Evolutionary conservation across 257 asterid species (phyloP).

Genomic region (Penstemon newberryi): DNA sequence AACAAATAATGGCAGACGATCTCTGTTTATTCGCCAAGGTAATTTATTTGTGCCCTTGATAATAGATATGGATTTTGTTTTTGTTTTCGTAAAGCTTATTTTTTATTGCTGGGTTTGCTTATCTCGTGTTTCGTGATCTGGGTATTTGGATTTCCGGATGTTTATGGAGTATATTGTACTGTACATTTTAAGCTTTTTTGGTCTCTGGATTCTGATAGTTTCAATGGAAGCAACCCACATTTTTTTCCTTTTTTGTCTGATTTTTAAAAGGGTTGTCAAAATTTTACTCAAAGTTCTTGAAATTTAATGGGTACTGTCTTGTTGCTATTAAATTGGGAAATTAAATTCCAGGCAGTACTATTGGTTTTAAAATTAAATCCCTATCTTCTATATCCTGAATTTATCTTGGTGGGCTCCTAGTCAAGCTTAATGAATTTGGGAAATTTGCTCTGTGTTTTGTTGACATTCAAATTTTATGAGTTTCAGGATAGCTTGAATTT

Average conservation of each 20-base stretch:
- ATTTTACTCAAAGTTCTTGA: conserved; percentile 22
- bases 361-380: conserved; percentile 4
- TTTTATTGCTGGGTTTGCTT: conserved; percentile 12
- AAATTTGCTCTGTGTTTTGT: conserved; percentile 10
- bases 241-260: not conserved
- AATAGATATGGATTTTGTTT: not conserved
- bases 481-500: conserved; percentile 64
- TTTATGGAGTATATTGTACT: conserved; percentile 4
- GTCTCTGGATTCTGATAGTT: no score
- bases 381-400: not conserved
- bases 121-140: conserved; percentile 37
- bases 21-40: conserved; percentile 67
- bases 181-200: conserved; percentile 13
- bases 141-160: conserved; percentile 17
- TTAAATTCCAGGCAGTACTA: conserved; percentile 7
- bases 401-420: conserved; percentile 18
- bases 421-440: not conserved
- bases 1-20: conserved; percentile 62
- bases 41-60: conserved; percentile 23
- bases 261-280: conserved; percentile 16
- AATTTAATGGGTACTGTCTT: not conserved
- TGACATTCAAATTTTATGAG: conserved; percentile 27
- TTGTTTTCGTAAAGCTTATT: not conserved
- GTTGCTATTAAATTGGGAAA: not conserved
- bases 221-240: conserved; percentile 24